phyloP scores from a whole-genome alignment of 495 filamentous ascomycete genomes.

The Articulospora tetracladia region DNA sequence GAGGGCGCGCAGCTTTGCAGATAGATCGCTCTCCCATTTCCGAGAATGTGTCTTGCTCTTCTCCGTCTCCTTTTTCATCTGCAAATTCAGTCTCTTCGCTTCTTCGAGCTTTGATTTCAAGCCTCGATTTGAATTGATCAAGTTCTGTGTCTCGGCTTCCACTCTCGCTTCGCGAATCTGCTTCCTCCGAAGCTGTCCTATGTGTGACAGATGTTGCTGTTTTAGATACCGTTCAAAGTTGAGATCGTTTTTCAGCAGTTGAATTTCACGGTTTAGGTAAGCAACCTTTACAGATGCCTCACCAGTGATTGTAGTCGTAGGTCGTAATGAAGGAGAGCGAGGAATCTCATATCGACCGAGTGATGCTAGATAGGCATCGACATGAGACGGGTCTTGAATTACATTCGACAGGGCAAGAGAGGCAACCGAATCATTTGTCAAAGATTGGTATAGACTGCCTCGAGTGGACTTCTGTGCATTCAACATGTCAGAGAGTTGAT shows the following conservation, averaged over 20 bases:
- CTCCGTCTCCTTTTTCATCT: conserved; percentile 61
- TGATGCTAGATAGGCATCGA: conserved; percentile 37
- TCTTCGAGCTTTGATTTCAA: conserved; percentile 64
- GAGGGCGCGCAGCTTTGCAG: conserved; percentile 51
- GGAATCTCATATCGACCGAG: conserved; percentile 30
- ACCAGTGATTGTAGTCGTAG: conserved; percentile 28
- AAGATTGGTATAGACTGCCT: conserved; percentile 46
- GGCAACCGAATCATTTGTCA: conserved; percentile 45
- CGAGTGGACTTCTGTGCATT: conserved; percentile 46
- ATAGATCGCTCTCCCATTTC: conserved; percentile 67
- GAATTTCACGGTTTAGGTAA: conserved; percentile 59
- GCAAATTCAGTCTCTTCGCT: conserved; percentile 56
- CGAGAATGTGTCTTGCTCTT: conserved; percentile 60
- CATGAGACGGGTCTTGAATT: conserved; percentile 16
- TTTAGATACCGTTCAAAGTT: conserved; percentile 76
- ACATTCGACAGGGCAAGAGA: conserved; percentile 38
- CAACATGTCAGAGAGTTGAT: conserved; percentile 50
- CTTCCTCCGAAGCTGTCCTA: conserved; percentile 64
- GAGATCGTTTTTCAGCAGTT: conserved; percentile 67
- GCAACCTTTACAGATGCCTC: conserved; percentile 39
- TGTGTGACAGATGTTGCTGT: conserved; percentile 69
- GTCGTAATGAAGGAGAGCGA: conserved; percentile 34
- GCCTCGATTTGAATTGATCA: conserved; percentile 68
- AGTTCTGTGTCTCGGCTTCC: conserved; percentile 72
- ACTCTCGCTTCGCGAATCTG: conserved; percentile 65